Evolutionary conservation across 1,284 basidiomycete species (phyloP), one percentile per base, ranked within the genome.

Genomic region (Takashimella koratensis): DNA sequence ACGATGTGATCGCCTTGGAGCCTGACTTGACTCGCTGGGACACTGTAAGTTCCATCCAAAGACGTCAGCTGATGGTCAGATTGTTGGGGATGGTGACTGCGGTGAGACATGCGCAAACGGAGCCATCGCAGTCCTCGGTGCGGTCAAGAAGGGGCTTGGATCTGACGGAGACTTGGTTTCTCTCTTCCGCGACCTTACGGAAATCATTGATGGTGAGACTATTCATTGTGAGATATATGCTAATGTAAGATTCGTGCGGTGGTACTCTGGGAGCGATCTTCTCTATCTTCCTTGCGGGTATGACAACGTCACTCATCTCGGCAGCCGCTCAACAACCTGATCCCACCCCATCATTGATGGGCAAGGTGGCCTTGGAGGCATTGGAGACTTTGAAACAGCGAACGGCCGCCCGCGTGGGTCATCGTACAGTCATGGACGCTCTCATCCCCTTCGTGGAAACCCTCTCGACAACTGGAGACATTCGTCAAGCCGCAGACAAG

Each of bases 1-100:
- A 67, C 36, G 66, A 68, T 52, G 67, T 70, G 2, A 60, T 73
- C n/a, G 64, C 64, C 2, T 60, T 70, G 19, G 78, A 79, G 65
- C 78, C 78, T 0, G 68, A 74, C 43, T 60, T 79, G 36, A 79
- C 78, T 6, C 65, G 70, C 56, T 78, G 76, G 70, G 78, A 79
- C 62, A 79, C 78, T 4, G 68, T 68, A 36, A 59, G 68, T 61
- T 6, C 3, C 22, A 25, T 63, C 13, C 13, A 40, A 16, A 41
- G 5, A 30, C 25, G 21, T 41, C 19, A 49, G 30, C 30, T 36
- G 30, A 36, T 16, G 20, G 19, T n/a, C 25, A 54, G 53, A 58
- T 65, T 27, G 63, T 65, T 25, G 73, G 73, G 23, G 73, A 75
- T 58, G 73, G 73, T 8, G 73, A 75, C 54, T 75, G 73, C 47